Base-by-base conservation (phyloP, 1,284 basidiomycete genomes). In the Melampsora larici-populina region DNA sequence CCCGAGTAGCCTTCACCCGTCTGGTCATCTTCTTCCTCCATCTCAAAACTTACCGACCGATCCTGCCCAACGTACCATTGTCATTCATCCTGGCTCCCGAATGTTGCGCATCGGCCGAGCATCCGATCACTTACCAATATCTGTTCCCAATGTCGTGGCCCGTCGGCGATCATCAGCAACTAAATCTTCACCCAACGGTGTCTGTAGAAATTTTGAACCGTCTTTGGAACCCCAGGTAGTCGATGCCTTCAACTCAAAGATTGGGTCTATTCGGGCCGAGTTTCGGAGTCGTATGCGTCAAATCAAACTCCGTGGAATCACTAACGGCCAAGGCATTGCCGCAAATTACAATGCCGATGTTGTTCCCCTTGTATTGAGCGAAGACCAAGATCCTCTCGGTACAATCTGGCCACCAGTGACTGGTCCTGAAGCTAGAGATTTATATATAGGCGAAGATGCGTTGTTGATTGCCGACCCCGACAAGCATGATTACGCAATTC, bases 21-120 rank as follows among this genome's bases (percentile, higher is more conserved):
- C 51, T 40, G 40, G n/a, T 21, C 15, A n/a, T 36, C 40, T 58
- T 46, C 43, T 49, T 55, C 36, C 31, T 62, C 49, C 36, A 36
- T 21, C 18, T 21, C n/a, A 29, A 26, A 31, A 21, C 64, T 68
- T 31, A 31, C 66, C 63, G 18, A 31, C 26, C 58, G 76, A 78
- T 63, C 76, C 76, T 31, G 76, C 76, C 17, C 76, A 78, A 36
- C 68, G 76, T 15, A 87, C 85, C 29, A 85, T 99, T 78, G 91
- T 99, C 51, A 92, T 99, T 76, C 97, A 99, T 82, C 94, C 93
- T 1, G 97, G 97, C 31, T 95, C 94, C 1, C 88, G 92, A 36
- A 90, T 87, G 81, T 85, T 97, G 48, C 90, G 94, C 36, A 89
- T 99, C 66, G 97, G 97, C 33, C 89, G 89, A 81, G 94, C 95